Evolutionary conservation across 2,329 filamentous ascomycete species (phyloP).

Genomic region (Ceratocystis diversiconidia): DNA sequence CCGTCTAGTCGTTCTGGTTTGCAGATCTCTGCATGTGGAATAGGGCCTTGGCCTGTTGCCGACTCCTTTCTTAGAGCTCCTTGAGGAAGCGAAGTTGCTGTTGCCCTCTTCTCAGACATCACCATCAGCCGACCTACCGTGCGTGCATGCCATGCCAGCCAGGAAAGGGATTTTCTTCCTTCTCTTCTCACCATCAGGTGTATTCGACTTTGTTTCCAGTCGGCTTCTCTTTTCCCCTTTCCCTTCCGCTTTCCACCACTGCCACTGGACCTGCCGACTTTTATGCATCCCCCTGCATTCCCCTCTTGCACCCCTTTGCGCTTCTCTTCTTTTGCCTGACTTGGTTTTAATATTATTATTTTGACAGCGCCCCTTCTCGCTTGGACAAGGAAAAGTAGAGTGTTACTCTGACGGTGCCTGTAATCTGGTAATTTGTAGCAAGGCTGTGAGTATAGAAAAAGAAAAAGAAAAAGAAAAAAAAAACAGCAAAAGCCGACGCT

Average conservation of each 20-base stretch:
- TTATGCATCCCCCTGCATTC: not conserved
- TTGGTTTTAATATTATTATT: not conserved
- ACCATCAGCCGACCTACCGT: not conserved
- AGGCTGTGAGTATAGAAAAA: not conserved
- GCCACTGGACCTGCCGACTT: not conserved
- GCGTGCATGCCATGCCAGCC: not conserved
- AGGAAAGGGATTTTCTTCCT: not conserved
- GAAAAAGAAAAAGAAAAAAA: not conserved
- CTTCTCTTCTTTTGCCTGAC: not conserved
- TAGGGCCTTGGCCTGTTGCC: not conserved
- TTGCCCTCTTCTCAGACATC: not conserved
- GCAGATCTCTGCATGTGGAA: not conserved
- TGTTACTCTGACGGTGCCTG: not conserved
- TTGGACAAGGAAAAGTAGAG: not conserved
- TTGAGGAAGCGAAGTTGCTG: not conserved
- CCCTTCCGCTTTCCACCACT: not conserved
- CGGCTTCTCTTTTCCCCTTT: conserved; percentile 1
- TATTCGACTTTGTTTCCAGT: not conserved
- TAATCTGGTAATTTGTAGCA: not conserved
- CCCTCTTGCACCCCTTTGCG: not conserved
- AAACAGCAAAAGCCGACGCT: too few species aligned
- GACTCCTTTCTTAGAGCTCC: not conserved
- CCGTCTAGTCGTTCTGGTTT: not conserved
- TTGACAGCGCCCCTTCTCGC: not conserved
- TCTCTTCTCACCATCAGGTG: not conserved